Conservation (phyloP, 345 rosid genomes). For the Salix purpurea region DNA sequence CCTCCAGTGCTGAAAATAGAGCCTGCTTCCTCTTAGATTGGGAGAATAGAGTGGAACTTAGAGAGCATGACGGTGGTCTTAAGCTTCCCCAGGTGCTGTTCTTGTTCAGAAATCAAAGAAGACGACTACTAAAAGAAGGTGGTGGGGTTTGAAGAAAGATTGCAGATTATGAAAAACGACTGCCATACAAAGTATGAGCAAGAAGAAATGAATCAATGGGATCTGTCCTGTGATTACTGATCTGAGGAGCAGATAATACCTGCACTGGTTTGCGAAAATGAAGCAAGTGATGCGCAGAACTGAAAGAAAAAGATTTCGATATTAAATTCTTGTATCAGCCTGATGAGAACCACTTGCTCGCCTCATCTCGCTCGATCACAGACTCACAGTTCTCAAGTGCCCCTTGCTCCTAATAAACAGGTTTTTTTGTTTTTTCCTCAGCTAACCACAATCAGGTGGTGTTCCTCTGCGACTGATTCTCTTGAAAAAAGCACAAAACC, state of each 20-base stretch:
- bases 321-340: neutral
- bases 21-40: neutral
- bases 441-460: slow-evolving; percentile 20
- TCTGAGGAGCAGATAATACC: slow-evolving; percentile 6
- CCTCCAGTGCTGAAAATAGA: neutral
- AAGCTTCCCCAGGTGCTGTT: neutral
- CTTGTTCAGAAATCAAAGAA: neutral
- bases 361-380: neutral
- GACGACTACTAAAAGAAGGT: neutral
- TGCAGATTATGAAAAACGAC: neutral
- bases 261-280: slow-evolving; percentile 7
- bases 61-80: neutral
- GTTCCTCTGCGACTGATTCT: slow-evolving; percentile 34
- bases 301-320: neutral
- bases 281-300: slow-evolving; percentile 1
- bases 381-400: slow-evolving; percentile 16
- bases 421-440: slow-evolving; percentile 4
- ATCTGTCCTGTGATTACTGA: slow-evolving; percentile 3
- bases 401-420: slow-evolving; percentile 8
- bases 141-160: neutral
- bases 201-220: neutral
- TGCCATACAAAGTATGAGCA: neutral
- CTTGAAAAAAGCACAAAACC: slow-evolving; percentile 34
- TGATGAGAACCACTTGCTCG: neutral
- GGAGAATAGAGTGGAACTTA: neutral